Base-by-base conservation (phyloP, 2,329 filamentous ascomycete species). In the Fonsecaea pedrosoi region DNA sequence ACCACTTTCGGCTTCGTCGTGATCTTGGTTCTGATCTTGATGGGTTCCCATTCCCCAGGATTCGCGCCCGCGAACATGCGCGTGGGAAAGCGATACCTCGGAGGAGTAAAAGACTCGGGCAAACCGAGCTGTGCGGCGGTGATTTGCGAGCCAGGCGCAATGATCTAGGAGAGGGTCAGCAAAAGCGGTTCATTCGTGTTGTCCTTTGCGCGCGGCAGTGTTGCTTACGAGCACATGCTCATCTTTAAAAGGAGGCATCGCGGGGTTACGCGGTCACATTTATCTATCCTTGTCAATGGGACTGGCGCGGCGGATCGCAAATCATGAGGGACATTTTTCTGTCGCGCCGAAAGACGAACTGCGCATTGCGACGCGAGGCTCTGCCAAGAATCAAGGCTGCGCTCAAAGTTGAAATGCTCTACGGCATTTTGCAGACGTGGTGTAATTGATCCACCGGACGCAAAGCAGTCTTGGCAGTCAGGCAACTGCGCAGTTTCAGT, bases 101-200 rank as follows among this genome's bases (percentile, higher is more conserved):
- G 92, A 53, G 93, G 94, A 40, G 94, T 96, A 78, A 98, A 90
- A n/a, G 87, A 89, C 82, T 97, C 94, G 73, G 89, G 89, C 73
- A 95, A 90, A 60, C 94, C 94, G 48, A 97, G 86, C 85, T 97
- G 93, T 72, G 93, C 94, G 82, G 96, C 88, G 66, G 93, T 97
- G 71, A 90, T 94, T 80, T 91, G 89, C 78, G 93, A 97, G 76
- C 94, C 94, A 60, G 84, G 84, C 74, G 82, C 82, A 76, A 86
- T 83, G 72, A 83, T 78, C 82, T 83, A 64, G 40, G 37, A 48
- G 40, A 8, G 40, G 57, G 66, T 66, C 60, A 67, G 64, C 54
- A 54, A 66, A 54, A 55, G 54, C 8, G 54, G 25, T 34, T 12
- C 9, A 21, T 21, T 32, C 42, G 15, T 4, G 3, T 30, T 15